These are phyloP conservation scores for Pestalotiopsis fici DNA, from an alignment of 2,329 filamentous ascomycete species.

Conservation along the genomic window DNA sequence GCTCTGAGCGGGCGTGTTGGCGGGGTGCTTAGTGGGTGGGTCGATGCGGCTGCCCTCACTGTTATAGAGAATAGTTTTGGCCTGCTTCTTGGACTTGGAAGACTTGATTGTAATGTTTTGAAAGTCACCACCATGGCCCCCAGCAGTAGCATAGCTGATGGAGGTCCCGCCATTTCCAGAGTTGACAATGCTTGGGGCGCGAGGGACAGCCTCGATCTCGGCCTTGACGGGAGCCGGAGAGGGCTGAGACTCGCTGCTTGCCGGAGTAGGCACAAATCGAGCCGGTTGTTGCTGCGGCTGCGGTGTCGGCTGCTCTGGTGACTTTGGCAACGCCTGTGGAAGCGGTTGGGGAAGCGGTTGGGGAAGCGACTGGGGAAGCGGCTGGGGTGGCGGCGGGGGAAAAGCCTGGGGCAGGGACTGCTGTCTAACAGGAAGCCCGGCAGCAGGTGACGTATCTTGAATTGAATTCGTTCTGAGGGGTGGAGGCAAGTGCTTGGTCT, in stretches of 20 bases:
- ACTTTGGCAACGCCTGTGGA: neutral
- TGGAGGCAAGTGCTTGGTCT: slow-evolving; percentile 23
- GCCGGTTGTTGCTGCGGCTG: neutral
- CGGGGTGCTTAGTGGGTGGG: slow-evolving; percentile 29
- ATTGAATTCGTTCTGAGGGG: slow-evolving; percentile 20
- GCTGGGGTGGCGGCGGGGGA: neutral
- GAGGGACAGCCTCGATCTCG: slow-evolving; percentile 11
- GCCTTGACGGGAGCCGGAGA: neutral
- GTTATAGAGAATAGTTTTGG: slow-evolving; percentile 31
- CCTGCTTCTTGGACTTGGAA: slow-evolving; percentile 28
- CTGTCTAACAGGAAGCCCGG: slow-evolving; percentile 10
- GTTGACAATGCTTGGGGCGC: slow-evolving; percentile 27
- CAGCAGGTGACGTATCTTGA: slow-evolving; percentile 5
- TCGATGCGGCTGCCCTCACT: slow-evolving; percentile 30
- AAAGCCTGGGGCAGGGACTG: slow-evolving; percentile 8
- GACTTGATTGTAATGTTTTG: slow-evolving; percentile 33
- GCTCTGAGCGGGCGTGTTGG: slow-evolving; percentile 27
- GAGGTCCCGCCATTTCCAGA: slow-evolving; percentile 35
- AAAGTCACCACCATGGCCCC: slow-evolving; percentile 25
- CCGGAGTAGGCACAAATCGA: slow-evolving; percentile 1
- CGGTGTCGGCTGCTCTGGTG: neutral
- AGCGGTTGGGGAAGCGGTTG: neutral
- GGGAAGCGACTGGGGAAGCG: slow-evolving; percentile 9
- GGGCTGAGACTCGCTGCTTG: neutral
- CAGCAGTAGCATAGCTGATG: slow-evolving; percentile 34